Base-by-base conservation (phyloP, 108 stramenopile species). In the Nitzschia sp. region DNA sequence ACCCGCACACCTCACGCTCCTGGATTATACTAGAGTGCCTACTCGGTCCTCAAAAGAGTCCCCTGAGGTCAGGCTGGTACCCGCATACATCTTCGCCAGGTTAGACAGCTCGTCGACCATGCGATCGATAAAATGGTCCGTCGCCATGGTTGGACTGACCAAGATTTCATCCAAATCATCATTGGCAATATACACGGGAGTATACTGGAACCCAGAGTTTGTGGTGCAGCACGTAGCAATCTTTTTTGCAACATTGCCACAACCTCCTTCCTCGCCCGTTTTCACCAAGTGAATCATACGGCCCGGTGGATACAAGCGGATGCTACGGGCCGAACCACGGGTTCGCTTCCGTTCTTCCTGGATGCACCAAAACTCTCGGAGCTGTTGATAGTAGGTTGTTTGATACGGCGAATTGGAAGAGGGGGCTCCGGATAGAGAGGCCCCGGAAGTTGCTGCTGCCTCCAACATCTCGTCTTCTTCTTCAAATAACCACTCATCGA, bases 51-150 rank as follows among this genome's bases (percentile, higher is more conserved):
- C n/a, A n/a, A n/a, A n/a, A n/a, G n/a, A n/a, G n/a, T n/a, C n/a
- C n/a, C n/a, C n/a, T n/a, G n/a, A n/a, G n/a, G n/a, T n/a, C n/a
- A n/a, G n/a, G n/a, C n/a, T n/a, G n/a, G n/a, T n/a, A n/a, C n/a
- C n/a, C n/a, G n/a, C 38, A 13, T 42, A 42, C 13, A 13, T 42
- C 38, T 42, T 42, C 6, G 85, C 84, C 34, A 89, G 65, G 26
- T 60, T 78, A 48, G 85, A 81, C 29, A 94, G 65, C 54, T 83
- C 85, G 56, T 77, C 54, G 55, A 77, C 78, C 45, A 95, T 81
- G 6, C 92, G 82, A 74, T 93, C 88, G 25, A 93, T 88, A 56
- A 96, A 95, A 58, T 96, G 95, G 68, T 96, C 95, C 1, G 90
- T 89, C 47, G 85, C 93, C 81, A 96, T 86, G 26, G 90, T 91